Evolutionary conservation across 176 grass and related monocot genomes (phyloP).

Genomic region (Eragrostis curvula): DNA sequence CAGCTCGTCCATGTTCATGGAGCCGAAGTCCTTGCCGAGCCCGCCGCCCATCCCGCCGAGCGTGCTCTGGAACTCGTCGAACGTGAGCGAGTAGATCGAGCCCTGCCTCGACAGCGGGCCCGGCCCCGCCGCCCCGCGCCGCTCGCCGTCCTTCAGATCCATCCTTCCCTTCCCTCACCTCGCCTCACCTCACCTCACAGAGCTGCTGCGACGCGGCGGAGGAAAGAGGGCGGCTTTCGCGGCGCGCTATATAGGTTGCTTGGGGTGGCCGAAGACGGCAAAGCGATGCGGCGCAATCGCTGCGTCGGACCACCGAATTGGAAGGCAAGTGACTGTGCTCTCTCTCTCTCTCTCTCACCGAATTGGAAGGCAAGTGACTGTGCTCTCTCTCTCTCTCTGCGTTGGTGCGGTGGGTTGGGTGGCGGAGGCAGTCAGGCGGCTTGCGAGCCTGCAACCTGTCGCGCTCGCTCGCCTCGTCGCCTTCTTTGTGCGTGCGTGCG

Average conservation of each 20-base stretch:
- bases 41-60: constrained; percentile 44
- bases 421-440: not conserved
- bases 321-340: constrained; percentile 34
- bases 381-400: not conserved
- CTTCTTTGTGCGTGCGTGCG: not conserved
- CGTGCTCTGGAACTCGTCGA: constrained; percentile 88
- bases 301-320: constrained; percentile 22
- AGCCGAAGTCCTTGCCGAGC: constrained; percentile 74
- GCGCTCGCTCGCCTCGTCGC: not conserved
- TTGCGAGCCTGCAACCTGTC: not conserved
- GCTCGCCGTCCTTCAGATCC: constrained; percentile 46
- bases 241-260: constrained; percentile 51
- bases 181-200: too few species aligned
- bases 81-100: constrained; percentile 81
- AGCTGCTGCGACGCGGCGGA: constrained; percentile 11
- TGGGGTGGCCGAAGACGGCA: constrained; percentile 27
- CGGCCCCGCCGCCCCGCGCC: constrained; percentile 14
- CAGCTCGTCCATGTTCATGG: constrained; percentile 96
- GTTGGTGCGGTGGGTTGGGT: constrained; percentile 17
- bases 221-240: not conserved
- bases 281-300: constrained; percentile 15
- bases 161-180: not conserved
- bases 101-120: constrained; percentile 55
- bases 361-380: too few species aligned
- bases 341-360: not conserved